These are phyloP conservation scores for Xylariaceae sp. DNA, from an alignment of 2,329 filamentous ascomycete species.

Conservation along the genomic window DNA sequence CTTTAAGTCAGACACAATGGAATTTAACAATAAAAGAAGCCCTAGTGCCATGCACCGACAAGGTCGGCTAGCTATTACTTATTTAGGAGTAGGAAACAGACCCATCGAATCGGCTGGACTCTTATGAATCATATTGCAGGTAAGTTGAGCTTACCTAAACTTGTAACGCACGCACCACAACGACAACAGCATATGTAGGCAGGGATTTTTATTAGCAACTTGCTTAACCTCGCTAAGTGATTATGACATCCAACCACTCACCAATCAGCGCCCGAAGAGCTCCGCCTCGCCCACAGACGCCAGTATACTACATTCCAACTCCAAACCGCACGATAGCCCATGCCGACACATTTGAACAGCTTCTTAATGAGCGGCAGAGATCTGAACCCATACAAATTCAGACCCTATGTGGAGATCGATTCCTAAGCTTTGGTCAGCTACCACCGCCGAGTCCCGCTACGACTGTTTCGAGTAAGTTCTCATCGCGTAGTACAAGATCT, in stretches of 20 bases:
- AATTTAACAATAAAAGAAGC: neutral
- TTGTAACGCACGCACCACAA: neutral
- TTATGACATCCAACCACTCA: conserved; percentile 12
- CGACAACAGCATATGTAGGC: neutral
- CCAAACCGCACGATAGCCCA: conserved; percentile 5
- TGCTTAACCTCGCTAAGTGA: neutral
- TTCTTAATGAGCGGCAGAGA: conserved; percentile 14
- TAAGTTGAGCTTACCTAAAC: neutral
- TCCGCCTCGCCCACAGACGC: conserved; percentile 14
- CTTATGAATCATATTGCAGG: neutral
- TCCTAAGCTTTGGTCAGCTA: conserved; percentile 1
- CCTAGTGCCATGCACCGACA: neutral
- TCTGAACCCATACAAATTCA: neutral
- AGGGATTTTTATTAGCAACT: neutral
- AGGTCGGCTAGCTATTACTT: neutral
- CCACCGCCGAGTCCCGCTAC: neutral
- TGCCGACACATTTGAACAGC: neutral
- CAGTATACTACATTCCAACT: conserved; percentile 15
- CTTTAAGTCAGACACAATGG: neutral
- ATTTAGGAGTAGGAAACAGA: neutral
- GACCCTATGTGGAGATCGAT: neutral
- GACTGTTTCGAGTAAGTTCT: neutral
- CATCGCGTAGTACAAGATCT: conserved; percentile 13
- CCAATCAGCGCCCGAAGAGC: neutral
- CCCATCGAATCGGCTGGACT: neutral